Evolutionary conservation across 1,139 yeast species (phyloP).

Genomic region (Yamadazyma epiphylla): DNA sequence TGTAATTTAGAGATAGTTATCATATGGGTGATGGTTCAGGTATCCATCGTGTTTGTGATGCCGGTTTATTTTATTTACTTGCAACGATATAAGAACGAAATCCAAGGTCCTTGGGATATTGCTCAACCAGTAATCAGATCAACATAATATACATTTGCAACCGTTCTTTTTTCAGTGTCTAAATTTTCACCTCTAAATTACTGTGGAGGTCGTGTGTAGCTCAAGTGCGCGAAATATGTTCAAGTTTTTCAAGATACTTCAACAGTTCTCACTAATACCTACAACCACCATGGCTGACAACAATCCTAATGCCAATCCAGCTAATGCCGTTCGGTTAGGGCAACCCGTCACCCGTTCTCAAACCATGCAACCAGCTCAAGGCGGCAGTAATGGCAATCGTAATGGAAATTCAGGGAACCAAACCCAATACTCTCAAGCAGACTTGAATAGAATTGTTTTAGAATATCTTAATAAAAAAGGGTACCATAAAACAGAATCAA

Average conservation of each 20-base stretch:
- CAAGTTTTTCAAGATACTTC: too few species aligned
- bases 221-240: background rate
- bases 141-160: background rate
- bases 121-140: constrained; percentile 57
- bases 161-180: background rate
- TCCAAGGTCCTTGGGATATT: constrained; percentile 94
- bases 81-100: constrained; percentile 80
- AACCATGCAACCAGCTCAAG: constrained; percentile 1
- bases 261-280: too few species aligned
- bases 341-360: constrained; percentile 12
- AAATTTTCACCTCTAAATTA: background rate
- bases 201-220: too few species aligned
- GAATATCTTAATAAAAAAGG: constrained; percentile 94
- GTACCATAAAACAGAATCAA: constrained; percentile 89
- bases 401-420: constrained; percentile 4
- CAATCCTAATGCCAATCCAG: background rate
- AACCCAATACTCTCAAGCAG: constrained; percentile 60
- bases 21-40: constrained; percentile 49
- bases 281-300: constrained; percentile 3
- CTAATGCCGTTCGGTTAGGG: constrained; percentile 4
- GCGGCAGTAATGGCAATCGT: constrained; percentile 3
- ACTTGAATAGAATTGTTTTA: constrained; percentile 82
- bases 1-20: constrained; percentile 27
- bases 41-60: constrained; percentile 49
- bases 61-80: constrained; percentile 70